A percentile compares a stretch with the other conserved stretches of the same genome.
Evolutionary conservation across 2,329 filamentous ascomycete genomes (phyloP).

Genomic region (Incumbomyces delicatus): DNA sequence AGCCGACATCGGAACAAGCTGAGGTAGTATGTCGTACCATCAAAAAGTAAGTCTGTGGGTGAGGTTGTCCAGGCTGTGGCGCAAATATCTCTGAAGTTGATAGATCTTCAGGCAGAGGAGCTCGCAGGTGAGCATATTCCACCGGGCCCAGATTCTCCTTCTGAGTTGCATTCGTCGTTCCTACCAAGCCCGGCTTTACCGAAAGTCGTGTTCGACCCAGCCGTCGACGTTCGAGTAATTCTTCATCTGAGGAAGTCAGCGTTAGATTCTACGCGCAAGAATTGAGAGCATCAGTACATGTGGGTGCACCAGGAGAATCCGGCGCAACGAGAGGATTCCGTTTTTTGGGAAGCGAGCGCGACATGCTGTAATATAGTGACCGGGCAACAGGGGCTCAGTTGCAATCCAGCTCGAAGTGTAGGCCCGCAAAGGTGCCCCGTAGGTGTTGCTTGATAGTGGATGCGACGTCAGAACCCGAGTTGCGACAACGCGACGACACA

Average conservation of each 20-base stretch:
- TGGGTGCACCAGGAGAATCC: slow-evolving; percentile 28
- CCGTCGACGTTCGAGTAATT: slow-evolving; percentile 73
- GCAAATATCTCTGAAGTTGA: slow-evolving; percentile 84
- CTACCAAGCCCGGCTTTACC: slow-evolving; percentile 67
- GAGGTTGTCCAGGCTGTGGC: slow-evolving; percentile 49
- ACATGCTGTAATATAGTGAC: slow-evolving; percentile 22
- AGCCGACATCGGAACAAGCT: neutral
- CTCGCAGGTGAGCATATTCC: slow-evolving; percentile 91
- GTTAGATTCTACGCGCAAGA: slow-evolving; percentile 11
- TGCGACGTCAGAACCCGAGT: too few species aligned
- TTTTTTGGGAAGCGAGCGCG: slow-evolving; percentile 37
- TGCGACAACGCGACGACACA: too few species aligned
- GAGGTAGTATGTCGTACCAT: slow-evolving; percentile 49
- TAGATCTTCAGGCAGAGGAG: slow-evolving; percentile 83
- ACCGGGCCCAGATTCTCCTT: slow-evolving; percentile 69
- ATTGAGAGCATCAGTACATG: slow-evolving; percentile 30
- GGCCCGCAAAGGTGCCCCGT: too few species aligned
- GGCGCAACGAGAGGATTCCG: slow-evolving; percentile 37
- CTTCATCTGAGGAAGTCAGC: slow-evolving; percentile 44
- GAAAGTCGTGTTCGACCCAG: slow-evolving; percentile 87
- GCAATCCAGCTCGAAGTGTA: too few species aligned
- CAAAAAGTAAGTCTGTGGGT: slow-evolving; percentile 86
- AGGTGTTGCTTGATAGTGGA: too few species aligned
- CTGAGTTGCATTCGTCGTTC: slow-evolving; percentile 61
- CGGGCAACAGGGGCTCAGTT: too few species aligned